These are phyloP conservation scores for Chrysosporium keratinophilum DNA, from an alignment of 2,329 filamentous ascomycete genomes.

Conservation along the genomic window DNA sequence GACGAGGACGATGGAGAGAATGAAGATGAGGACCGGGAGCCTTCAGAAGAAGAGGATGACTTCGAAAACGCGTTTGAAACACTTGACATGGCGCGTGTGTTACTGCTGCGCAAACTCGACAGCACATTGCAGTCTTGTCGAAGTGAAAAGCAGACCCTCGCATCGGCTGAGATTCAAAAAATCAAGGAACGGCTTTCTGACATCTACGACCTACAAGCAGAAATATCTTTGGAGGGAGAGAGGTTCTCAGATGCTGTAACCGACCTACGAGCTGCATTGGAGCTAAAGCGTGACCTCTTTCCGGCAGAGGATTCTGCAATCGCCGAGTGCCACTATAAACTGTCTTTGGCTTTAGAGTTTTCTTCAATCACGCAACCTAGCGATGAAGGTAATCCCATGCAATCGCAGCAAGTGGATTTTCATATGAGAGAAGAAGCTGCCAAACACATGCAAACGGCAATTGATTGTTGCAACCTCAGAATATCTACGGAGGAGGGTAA, in stretches of 20 bases:
- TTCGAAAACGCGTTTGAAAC: constrained; percentile 55
- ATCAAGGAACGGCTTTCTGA: constrained; percentile 82
- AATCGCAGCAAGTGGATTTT: constrained; percentile 38
- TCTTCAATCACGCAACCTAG: constrained; percentile 57
- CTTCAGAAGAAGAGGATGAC: constrained; percentile 48
- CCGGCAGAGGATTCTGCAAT: constrained; percentile 71
- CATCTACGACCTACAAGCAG: constrained; percentile 84
- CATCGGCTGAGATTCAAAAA: constrained; percentile 38
- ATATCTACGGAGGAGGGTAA: constrained; percentile 44
- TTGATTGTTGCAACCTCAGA: constrained; percentile 47
- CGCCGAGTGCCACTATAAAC: constrained; percentile 92
- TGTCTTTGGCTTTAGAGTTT: constrained; percentile 90
- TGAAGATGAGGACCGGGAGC: constrained; percentile 41
- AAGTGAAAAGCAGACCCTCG: constrained; percentile 33
- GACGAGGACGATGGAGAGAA: constrained; percentile 63
- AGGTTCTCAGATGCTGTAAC: constrained; percentile 78
- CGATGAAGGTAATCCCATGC: constrained; percentile 32
- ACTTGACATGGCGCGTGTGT: constrained; percentile 51
- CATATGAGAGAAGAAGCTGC: constrained; percentile 48
- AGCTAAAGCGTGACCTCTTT: constrained; percentile 68
- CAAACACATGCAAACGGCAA: constrained; percentile 50
- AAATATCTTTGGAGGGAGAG: constrained; percentile 96
- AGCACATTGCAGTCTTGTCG: constrained; percentile 36
- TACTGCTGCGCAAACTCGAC: constrained; percentile 48
- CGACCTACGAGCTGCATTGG: constrained; percentile 67